phyloP scores from a whole-genome alignment of 768 basidiomycete species.

The Suillus variegatus region DNA sequence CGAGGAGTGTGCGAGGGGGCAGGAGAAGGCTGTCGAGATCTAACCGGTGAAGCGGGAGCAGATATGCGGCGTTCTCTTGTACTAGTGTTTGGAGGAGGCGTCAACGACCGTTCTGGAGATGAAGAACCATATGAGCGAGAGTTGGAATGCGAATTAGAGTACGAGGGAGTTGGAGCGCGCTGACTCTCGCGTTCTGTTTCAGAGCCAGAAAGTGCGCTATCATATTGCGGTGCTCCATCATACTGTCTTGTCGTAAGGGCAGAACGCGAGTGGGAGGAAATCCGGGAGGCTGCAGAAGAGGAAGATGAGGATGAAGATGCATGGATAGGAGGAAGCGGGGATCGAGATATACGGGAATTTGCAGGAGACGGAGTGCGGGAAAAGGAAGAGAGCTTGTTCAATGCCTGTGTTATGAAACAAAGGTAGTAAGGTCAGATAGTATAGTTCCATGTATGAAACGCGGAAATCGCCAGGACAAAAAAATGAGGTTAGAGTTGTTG shows the following conservation, averaged over 20 bases:
- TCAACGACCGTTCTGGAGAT: slow-evolving; percentile 39
- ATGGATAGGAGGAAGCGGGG: slow-evolving; percentile 34
- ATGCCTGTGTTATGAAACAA: slow-evolving; percentile 42
- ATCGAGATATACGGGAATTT: slow-evolving; percentile 37
- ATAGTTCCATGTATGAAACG: slow-evolving; percentile 20
- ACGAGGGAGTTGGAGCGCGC: slow-evolving; percentile 33
- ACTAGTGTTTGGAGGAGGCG: slow-evolving; percentile 33
- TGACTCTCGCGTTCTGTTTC: slow-evolving; percentile 77
- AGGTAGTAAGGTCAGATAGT: slow-evolving; percentile 10
- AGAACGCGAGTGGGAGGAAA: slow-evolving; percentile 33
- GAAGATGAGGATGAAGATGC: slow-evolving; percentile 37
- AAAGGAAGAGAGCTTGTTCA: slow-evolving; percentile 67
- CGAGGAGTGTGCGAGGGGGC: slow-evolving; percentile 43
- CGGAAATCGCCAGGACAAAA: neutral
- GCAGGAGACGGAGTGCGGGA: slow-evolving; percentile 59
- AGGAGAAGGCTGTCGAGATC: slow-evolving; percentile 38
- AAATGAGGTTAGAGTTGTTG: slow-evolving; percentile 12
- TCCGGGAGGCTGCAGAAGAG: slow-evolving; percentile 40
- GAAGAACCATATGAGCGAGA: slow-evolving; percentile 35
- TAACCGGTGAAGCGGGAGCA: slow-evolving; percentile 48
- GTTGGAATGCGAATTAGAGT: slow-evolving; percentile 30
- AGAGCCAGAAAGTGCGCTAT: slow-evolving; percentile 63
- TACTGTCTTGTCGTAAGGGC: slow-evolving; percentile 27
- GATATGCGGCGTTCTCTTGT: slow-evolving; percentile 48
- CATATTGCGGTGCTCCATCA: slow-evolving; percentile 36